Conservation (phyloP, 192 early-diverging fungal genomes). For the Podila horticola region DNA sequence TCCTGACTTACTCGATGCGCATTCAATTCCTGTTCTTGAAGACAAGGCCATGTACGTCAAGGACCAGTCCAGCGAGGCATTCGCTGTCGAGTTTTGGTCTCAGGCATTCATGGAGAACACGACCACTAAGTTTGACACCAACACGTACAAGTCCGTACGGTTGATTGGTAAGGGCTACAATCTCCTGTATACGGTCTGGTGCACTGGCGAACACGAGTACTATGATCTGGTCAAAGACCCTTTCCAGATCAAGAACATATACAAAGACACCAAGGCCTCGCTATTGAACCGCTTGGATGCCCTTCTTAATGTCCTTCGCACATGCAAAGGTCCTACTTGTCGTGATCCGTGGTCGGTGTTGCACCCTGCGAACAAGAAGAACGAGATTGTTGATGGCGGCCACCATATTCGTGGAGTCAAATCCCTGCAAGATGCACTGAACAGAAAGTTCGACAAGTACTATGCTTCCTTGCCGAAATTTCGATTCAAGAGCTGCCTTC, state of each 20-base stretch:
- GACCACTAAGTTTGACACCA: conserved; percentile 19
- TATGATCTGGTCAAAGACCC: conserved; percentile 68
- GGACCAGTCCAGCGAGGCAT: conserved; percentile 59
- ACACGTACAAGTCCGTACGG: conserved; percentile 66
- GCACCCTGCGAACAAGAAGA: conserved; percentile 46
- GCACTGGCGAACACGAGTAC: conserved; percentile 65
- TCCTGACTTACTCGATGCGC: conserved; percentile 62
- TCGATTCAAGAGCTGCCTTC: conserved; percentile 44
- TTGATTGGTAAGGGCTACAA: conserved; percentile 61
- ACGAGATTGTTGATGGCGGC: conserved; percentile 1
- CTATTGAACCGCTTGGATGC: conserved; percentile 69
- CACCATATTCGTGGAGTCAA: conserved; percentile 16
- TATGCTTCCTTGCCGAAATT: conserved; percentile 60
- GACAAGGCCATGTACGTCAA: conserved; percentile 53
- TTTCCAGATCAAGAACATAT: conserved; percentile 66
- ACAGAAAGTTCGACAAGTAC: conserved; percentile 57
- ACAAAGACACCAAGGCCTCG: conserved; percentile 33
- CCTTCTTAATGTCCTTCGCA: conserved; percentile 57
- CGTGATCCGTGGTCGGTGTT: conserved; percentile 66
- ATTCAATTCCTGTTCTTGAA: conserved; percentile 62
- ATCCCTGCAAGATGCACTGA: conserved; percentile 57
- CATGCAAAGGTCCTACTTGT: conserved; percentile 64
- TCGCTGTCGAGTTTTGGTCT: conserved; percentile 64
- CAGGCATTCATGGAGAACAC: conserved; percentile 36
- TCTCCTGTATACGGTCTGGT: conserved; percentile 65